A percentile compares a stretch with the other conserved stretches of the same genome.
These are phyloP conservation scores for Pecoramyces ruminantium DNA, from an alignment of 192 early-diverging fungal genomes.

Conservation along the genomic window DNA sequence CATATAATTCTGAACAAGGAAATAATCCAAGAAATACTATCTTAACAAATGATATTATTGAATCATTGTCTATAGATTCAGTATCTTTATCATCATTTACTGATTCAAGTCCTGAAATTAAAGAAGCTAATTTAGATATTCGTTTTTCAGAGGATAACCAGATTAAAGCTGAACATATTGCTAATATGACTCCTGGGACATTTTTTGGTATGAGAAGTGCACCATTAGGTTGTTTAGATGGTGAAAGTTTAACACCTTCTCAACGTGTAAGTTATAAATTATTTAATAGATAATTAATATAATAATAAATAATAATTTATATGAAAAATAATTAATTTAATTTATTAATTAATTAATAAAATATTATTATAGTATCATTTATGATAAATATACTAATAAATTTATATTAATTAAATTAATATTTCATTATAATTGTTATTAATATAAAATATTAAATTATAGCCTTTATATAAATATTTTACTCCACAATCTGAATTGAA, in stretches of 20 bases:
- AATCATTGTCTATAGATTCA: neutral
- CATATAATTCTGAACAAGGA: too few species aligned
- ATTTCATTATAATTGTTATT: too few species aligned
- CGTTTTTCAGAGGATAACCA: neutral
- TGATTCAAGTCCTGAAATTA: neutral
- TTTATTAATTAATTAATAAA: too few species aligned
- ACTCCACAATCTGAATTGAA: neutral
- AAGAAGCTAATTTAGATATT: neutral
- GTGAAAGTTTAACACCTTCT: neutral
- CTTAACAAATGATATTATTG: too few species aligned
- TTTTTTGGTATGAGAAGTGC: neutral
- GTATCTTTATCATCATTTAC: neutral
- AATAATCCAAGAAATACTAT: too few species aligned
- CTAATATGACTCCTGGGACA: neutral
- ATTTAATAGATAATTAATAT: too few species aligned
- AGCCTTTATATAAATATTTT: neutral
- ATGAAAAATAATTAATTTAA: too few species aligned
- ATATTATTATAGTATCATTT: too few species aligned
- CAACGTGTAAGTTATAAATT: neutral
- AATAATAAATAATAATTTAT: too few species aligned
- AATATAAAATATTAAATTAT: too few species aligned
- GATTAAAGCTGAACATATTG: neutral
- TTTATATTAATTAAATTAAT: too few species aligned
- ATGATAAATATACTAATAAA: too few species aligned
- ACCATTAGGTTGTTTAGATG: neutral